phyloP scores from a whole-genome alignment of 495 filamentous ascomycete genomes.

The Podospora pseudocomata region DNA sequence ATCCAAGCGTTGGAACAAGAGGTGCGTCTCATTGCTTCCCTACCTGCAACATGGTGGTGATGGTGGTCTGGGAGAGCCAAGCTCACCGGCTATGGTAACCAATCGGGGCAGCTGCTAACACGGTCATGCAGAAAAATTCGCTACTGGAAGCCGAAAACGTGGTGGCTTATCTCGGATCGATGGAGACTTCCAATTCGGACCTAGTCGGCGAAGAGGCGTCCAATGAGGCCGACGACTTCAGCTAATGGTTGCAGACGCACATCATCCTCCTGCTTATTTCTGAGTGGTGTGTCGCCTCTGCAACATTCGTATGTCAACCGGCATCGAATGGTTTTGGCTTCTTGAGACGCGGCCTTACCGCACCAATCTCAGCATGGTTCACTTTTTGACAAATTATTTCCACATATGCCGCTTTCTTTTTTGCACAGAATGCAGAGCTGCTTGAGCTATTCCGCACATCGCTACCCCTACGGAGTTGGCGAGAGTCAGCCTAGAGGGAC shows the following conservation, averaged over 20 bases:
- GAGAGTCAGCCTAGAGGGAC: neutral
- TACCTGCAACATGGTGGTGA: neutral
- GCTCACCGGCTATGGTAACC: constrained; percentile 6
- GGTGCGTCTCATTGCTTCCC: constrained; percentile 46
- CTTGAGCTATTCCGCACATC: neutral
- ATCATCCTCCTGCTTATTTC: constrained; percentile 10
- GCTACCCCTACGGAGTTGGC: neutral
- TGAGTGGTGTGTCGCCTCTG: neutral
- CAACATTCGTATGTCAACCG: constrained; percentile 7
- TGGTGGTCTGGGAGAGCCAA: neutral
- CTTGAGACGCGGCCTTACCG: neutral
- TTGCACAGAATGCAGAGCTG: neutral
- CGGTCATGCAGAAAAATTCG: constrained; percentile 31
- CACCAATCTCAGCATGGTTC: neutral
- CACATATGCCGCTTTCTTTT: neutral
- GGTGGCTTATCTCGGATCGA: constrained; percentile 43
- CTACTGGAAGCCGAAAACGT: constrained; percentile 40
- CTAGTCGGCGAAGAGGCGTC: constrained; percentile 36
- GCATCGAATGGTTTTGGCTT: neutral
- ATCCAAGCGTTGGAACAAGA: constrained; percentile 54
- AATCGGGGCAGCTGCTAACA: constrained; percentile 29
- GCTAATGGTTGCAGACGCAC: constrained; percentile 28
- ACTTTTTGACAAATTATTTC: neutral
- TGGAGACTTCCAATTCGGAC: constrained; percentile 37
- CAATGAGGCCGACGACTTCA: constrained; percentile 47